Evolutionary conservation across 179 eudicot species (phyloP), one percentile per base, ranked within the genome.

Genomic region (Carnegiea gigantea): DNA sequence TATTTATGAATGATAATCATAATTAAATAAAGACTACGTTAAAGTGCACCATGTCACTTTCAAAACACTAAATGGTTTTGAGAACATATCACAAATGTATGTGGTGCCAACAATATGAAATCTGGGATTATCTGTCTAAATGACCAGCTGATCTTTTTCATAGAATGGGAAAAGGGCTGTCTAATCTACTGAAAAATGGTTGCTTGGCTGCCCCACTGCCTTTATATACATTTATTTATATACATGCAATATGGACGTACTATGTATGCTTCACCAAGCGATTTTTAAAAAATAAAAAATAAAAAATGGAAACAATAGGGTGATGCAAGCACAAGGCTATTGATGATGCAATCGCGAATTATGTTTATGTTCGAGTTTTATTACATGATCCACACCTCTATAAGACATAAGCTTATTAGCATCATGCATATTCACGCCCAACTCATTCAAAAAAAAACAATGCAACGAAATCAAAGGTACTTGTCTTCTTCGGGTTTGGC

Each of bases 271-370:
- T 5, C 44, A 40, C 44, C 44, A 40, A 40, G 44, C 44, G 6
- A 40, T 40, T 40, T 40, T 40, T 40, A 40, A 40, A 40, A 4
- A 40, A 40, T 1, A 1, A 40, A 40, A 6, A 6, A 70, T 30
- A 33, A 15, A 72, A 1, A 72, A 18, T 11, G 0, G 18, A 28
- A 51, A 64, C 43, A 23, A 70, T n/a, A 49, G 36, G 17, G 10
- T 71, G 70, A 72, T 54, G 46, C 65, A 79, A 79, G 59, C 67
- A 79, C 82, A 71, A 79, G 51, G 76, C 23, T 20, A 36, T 10
- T 79, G 53, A 51, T 71, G 77, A 57, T 53, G 77, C 54, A 80
- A 80, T 73, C 44, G 73, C 14, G 72, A 12, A 15, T 6, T 67
- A 28, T 62, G 72, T 11, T 67, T 11, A 1, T 30, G 76, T 21